These are phyloP conservation scores for Camellia japonica DNA, from an alignment of 148 eudicot genomes.

Conservation along the genomic window DNA sequence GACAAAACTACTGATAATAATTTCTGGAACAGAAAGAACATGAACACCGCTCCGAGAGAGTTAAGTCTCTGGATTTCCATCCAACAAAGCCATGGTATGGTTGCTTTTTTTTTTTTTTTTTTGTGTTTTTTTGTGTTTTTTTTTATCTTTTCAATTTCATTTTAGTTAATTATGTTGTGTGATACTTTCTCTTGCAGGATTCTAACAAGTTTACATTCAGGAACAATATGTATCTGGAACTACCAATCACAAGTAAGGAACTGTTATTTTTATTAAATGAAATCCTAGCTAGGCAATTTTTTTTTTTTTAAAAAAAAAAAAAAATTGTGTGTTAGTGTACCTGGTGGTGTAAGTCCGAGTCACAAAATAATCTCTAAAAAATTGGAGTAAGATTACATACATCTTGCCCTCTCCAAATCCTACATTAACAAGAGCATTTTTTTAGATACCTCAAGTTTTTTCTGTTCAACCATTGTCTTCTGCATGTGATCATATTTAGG, in stretches of 20 bases:
- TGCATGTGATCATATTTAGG: too few relatives aligned
- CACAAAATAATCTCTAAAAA: not conserved
- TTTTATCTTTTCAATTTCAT: not conserved
- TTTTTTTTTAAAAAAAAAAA: not conserved
- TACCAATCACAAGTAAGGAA: constrained; percentile 56
- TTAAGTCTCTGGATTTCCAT: constrained; percentile 70
- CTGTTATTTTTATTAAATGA: not conserved
- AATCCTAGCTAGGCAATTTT: not conserved
- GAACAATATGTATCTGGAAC: constrained; percentile 65
- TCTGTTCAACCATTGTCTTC: too few relatives aligned
- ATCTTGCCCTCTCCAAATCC: too few relatives aligned
- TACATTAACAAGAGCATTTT: too few relatives aligned
- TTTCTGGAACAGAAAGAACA: constrained; percentile 48
- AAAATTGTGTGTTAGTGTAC: not conserved
- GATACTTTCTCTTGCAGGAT: constrained; percentile 40
- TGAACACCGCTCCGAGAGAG: constrained; percentile 58
- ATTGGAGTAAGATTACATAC: too few relatives aligned
- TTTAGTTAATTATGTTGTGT: not conserved
- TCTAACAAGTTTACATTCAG: constrained; percentile 60
- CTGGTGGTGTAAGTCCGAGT: not conserved
- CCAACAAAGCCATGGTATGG: constrained; percentile 66
- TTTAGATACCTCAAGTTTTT: too few relatives aligned
- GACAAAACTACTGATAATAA: not conserved
- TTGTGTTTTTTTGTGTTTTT: not conserved
- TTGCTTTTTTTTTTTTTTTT: not conserved